Evolutionary conservation across 176 grass and related monocot species (phyloP), one percentile per base, ranked within the genome.

Genomic region (Oryza meyeriana): DNA sequence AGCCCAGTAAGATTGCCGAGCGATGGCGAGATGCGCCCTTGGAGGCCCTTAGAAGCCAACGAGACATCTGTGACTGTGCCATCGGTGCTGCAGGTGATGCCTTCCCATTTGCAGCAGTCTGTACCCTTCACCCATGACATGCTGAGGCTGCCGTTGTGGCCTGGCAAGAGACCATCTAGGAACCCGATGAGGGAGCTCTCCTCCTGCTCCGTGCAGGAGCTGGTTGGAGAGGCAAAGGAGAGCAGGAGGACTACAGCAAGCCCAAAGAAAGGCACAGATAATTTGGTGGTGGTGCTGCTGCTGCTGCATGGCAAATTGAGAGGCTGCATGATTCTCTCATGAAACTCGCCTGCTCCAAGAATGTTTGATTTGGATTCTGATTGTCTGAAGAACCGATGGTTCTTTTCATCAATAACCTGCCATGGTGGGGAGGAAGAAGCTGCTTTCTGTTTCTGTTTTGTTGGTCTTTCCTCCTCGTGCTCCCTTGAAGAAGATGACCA

Each of bases 61-160:
- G 39, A 76, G 82, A 92, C 71, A 6, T 85, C 81, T 0, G 85
- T 86, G 78, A 95, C 78, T 13, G 86, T 24, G 3, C 69, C 66
- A 17, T 52, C 68, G 2, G 6, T 17, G 77, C 74, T 36, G 50
- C 93, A 95, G 58, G 9, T 26, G 47, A 95, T 78, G 26, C 93
- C 93, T 22, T 95, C 79, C 93, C 93, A 95, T 34, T 29, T 52
- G 85, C 93, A 95, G 81, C 93, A 95, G 61, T 95, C 87, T 11
- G 44, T 65, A 86, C 39, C 41, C 27, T 75, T 92, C 69, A 68
- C 31, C 81, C 79, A 90, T 20, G 86, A 88, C 69, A 16, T 38
- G 68, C 78, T 76, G 80, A 90, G 93, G 42, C 69, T 62, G 0
- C 59, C 81, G 9, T 64, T 72, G 61, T 55, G 48, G 1, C 75